Evolutionary conservation across 2,329 filamentous ascomycete genomes (phyloP), one percentile per base, ranked within the genome.

Genomic region (Fusarium napiforme): DNA sequence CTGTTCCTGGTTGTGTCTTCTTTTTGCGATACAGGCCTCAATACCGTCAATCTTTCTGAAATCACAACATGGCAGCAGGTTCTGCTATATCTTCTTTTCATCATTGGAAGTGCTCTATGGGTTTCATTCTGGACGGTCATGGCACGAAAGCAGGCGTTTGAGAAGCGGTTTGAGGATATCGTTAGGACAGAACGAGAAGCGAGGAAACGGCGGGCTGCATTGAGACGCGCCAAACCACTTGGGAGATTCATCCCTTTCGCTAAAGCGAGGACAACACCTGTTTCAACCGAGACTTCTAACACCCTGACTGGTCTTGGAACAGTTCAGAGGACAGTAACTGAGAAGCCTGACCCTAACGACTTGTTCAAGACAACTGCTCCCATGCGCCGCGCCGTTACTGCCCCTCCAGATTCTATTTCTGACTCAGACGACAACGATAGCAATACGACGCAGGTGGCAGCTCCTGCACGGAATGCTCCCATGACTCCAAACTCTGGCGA

Each of bases 61-160:
- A 78, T 93, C 76, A 93, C 90, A 43, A 91, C 88, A 1, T 92
- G 90, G 77, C 92, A 94, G 79, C 92, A 94, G 79, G 82, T 88
- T 34, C 81, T 92, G 43, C 83, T 94, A 15, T 92, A 91, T 75
- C 66, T 91, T 7, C 83, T 93, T 46, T 91, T 93, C 69, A 83
- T 93, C 50, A 78, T 92, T 11, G 92, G 92, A 4, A 90, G 90
- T 61, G 85, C 88, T 18, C 89, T 93, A n/a, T 89, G 91, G 77
- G 89, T 93, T 4, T 91, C 89, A 3, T 87, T 89, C 39, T 89
- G 88, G 71, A 91, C 92, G 6, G 87, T 93, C 7, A 81, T 87
- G 52, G 86, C 90, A 12, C 84, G 91, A 43, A 89, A 87, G 75
- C 83, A 84, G 65, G 89, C 88, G 16, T 93, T 93, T 72, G 88